Percentiles rank a stretch among this genome's conserved stretches.
Evolutionary conservation across 306 rosid genomes (phyloP).

Genomic region (Quercus suber): DNA sequence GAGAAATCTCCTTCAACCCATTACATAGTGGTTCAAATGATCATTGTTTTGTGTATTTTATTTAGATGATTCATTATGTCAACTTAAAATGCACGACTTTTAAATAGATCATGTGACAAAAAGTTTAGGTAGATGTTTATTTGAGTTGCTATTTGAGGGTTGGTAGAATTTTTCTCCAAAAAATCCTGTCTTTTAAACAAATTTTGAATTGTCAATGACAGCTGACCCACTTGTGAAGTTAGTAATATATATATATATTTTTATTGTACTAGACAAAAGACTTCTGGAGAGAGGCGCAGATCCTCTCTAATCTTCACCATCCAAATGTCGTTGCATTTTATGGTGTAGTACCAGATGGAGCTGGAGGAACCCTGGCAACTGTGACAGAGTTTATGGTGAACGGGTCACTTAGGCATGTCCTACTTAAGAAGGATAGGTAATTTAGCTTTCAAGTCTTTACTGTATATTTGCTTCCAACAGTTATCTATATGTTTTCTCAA

Average conservation of each 20-base stretch:
- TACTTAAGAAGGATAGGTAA: conserved; percentile 30
- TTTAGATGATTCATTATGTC: too few species aligned
- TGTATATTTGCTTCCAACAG: conserved; percentile 2
- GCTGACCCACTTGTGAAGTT: background rate
- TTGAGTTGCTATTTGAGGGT: too few species aligned
- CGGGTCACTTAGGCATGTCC: conserved; percentile 31
- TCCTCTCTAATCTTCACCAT: conserved; percentile 33
- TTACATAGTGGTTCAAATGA: too few species aligned
- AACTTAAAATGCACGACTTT: too few species aligned
- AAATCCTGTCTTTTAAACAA: too few species aligned
- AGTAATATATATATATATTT: background rate
- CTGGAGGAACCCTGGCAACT: conserved; percentile 30
- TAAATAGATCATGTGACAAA: too few species aligned
- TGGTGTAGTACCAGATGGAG: conserved; percentile 33
- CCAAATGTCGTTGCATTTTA: conserved; percentile 38
- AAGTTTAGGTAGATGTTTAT: too few species aligned
- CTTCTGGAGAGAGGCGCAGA: conserved; percentile 39
- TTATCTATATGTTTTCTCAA: conserved; percentile 10
- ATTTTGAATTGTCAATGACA: background rate
- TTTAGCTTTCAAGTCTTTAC: background rate
- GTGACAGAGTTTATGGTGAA: conserved; percentile 34
- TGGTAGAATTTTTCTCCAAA: too few species aligned
- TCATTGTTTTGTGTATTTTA: too few species aligned
- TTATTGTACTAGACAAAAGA: conserved; percentile 23
- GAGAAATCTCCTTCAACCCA: too few species aligned